Evolutionary conservation across 768 basidiomycete species (phyloP).

Genomic region (Strobilomyces dryophilus): DNA sequence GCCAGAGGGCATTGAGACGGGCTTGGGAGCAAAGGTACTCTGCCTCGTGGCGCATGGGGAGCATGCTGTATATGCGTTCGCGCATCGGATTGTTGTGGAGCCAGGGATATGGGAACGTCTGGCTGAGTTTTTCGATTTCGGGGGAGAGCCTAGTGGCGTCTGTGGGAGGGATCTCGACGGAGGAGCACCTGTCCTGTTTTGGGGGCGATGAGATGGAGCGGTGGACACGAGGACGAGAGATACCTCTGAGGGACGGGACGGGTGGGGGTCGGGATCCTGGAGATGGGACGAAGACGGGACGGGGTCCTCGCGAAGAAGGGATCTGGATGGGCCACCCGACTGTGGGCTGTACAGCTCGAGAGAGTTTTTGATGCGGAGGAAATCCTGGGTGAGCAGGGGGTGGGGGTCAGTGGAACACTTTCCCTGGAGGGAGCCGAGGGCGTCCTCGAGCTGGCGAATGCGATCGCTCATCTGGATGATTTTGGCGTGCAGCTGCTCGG

Average conservation of each 20-base stretch:
- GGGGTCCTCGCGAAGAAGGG: constrained; percentile 8
- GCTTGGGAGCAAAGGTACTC: constrained; percentile 59
- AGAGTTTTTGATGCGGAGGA: constrained; percentile 60
- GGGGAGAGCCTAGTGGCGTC: constrained; percentile 25
- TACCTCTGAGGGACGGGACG: constrained; percentile 26
- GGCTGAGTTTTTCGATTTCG: constrained; percentile 47
- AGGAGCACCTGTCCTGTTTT: constrained; percentile 25
- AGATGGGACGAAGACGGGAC: constrained; percentile 13
- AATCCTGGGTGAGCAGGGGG: constrained; percentile 54
- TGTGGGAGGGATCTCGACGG: constrained; percentile 17
- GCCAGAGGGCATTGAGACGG: constrained; percentile 66
- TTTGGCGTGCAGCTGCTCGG: constrained; percentile 62
- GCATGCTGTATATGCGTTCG: constrained; percentile 56
- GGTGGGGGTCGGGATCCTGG: not conserved
- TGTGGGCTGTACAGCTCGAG: constrained; percentile 55
- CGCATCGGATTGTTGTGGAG: constrained; percentile 59
- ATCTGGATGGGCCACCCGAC: not conserved
- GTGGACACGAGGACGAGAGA: not conserved
- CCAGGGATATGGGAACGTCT: constrained; percentile 70
- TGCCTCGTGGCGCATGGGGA: constrained; percentile 58
- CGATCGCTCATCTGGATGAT: constrained; percentile 59
- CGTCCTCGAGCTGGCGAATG: constrained; percentile 61
- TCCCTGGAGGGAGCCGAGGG: constrained; percentile 43
- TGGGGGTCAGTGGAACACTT: constrained; percentile 41
- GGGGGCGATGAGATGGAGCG: not conserved